phyloP scores from a whole-genome alignment of 805 yeast genomes.

The Kodamaea neixiangensis region DNA sequence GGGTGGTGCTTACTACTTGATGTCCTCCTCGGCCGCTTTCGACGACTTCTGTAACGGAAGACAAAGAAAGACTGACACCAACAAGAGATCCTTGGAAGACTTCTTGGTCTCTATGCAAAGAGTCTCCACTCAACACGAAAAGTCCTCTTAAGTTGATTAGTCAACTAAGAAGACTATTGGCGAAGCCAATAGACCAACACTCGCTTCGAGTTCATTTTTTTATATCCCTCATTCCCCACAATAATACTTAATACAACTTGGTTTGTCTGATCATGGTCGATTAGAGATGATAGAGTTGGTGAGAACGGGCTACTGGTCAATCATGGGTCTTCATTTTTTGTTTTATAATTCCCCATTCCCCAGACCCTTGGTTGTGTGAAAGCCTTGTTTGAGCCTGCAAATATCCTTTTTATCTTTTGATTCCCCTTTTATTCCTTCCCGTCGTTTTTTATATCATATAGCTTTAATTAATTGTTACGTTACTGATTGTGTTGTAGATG shows the following conservation, averaged over 20 bases:
- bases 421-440: slow-evolving; percentile 15
- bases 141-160: slow-evolving; percentile 52
- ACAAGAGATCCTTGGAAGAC: slow-evolving; percentile 74
- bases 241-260: slow-evolving; percentile 8
- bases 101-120: slow-evolving; percentile 85
- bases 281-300: slow-evolving; percentile 9
- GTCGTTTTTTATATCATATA: slow-evolving; percentile 13
- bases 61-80: slow-evolving; percentile 57
- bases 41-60: slow-evolving; percentile 86
- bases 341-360: slow-evolving; percentile 11
- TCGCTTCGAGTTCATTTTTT: slow-evolving; percentile 5
- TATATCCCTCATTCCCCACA: slow-evolving; percentile 7
- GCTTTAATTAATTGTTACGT: slow-evolving; percentile 12
- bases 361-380: slow-evolving; percentile 3
- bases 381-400: not conserved
- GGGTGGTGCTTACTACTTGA: slow-evolving; percentile 95
- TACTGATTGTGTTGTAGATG: slow-evolving; percentile 4
- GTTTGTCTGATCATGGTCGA: slow-evolving; percentile 10
- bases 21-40: slow-evolving; percentile 78
- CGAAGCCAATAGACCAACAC: not conserved
- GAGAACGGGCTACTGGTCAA: slow-evolving; percentile 1
- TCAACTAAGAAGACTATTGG: not conserved
- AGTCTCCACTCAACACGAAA: slow-evolving; percentile 88
- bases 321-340: slow-evolving; percentile 4
- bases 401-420: slow-evolving; percentile 9